Base-by-base conservation (phyloP, 495 filamentous ascomycete species). In the Penicillium manginii region DNA sequence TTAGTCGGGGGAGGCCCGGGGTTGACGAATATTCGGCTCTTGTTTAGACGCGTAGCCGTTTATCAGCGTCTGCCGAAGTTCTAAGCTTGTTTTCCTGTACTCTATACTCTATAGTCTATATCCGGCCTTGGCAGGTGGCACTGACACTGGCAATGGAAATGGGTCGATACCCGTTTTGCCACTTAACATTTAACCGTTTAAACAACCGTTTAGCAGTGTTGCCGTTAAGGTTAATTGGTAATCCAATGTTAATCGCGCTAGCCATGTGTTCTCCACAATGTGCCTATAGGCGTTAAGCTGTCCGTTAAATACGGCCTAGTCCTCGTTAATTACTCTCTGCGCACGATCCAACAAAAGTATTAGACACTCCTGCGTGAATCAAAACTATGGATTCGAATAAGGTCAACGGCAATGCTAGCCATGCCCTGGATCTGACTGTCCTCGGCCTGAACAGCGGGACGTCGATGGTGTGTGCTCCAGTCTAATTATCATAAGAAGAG, bases 401-500 rank as follows among this genome's bases (percentile, higher is more conserved):
- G 1, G 39, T 29, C 8, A 54, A 61, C 29, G 42, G 39, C 32
- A 54, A 29, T n/a, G 17, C 54, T 26, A 43, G 51, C 51, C 54
- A 59, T 49, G 50, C 42, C n/a, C 18, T 59, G 19, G 57, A 59
- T 43, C 53, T 59, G 15, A 60, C 58, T 3, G 58, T 60, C 35
- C 52, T 60, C 2, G 58, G 58, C 14, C 35, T 60, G 15, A 60
- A 60, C 18, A 60, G 59, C 11, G 61, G 66, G 3, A 64, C 68
- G 33, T 52, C 55, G 1, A 58, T 58, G 55, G 55, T 57, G 40
- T 39, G 45, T 50, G 18, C 19, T 42, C 51, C 48, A 43, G 19
- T 8, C 19, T 29, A 9, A 39, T 33, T 11, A 40, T 22, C 6
- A 31, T 46, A 19, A 14, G 15, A 37, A 12, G 35, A n/a, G 4